phyloP scores from a whole-genome alignment of 768 basidiomycete genomes.

The Mycena floridula region DNA sequence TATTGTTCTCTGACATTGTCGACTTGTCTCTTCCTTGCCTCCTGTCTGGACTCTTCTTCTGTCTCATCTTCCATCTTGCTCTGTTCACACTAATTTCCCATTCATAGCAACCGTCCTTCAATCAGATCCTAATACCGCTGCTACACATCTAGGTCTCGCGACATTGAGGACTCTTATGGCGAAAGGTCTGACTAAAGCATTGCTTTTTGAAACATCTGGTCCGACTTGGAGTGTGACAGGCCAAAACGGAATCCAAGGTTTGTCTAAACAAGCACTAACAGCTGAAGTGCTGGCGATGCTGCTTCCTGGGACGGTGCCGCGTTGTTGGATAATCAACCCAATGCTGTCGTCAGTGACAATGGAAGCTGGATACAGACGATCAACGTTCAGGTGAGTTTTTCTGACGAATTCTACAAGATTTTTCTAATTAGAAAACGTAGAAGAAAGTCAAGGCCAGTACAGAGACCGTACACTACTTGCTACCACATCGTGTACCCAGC shows the following conservation, averaged over 20 bases:
- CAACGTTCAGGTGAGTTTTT: slow-evolving; percentile 48
- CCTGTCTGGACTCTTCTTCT: too few species aligned
- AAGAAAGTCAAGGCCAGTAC: slow-evolving; percentile 9
- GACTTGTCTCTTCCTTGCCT: too few species aligned
- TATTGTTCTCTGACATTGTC: too few species aligned
- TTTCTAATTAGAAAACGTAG: neutral
- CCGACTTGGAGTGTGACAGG: slow-evolving; percentile 58
- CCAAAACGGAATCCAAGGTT: slow-evolving; percentile 33
- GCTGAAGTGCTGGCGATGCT: slow-evolving; percentile 60
- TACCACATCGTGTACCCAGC: too few species aligned
- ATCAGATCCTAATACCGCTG: slow-evolving; percentile 45
- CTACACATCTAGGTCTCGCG: slow-evolving; percentile 70
- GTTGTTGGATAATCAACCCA: slow-evolving; percentile 64
- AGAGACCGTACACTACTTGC: slow-evolving; percentile 11
- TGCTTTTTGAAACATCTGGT: slow-evolving; percentile 64
- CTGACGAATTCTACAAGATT: neutral
- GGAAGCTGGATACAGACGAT: slow-evolving; percentile 46
- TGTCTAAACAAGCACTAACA: slow-evolving; percentile 57
- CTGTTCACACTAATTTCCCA: too few species aligned
- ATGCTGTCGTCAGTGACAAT: slow-evolving; percentile 38
- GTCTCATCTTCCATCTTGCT: slow-evolving; percentile 3
- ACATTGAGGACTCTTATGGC: slow-evolving; percentile 68
- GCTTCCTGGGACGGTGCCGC: slow-evolving; percentile 58
- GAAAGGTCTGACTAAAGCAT: slow-evolving; percentile 43
- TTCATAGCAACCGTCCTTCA: slow-evolving; percentile 33